phyloP scores from a whole-genome alignment of 495 filamentous ascomycete genomes.

The Halenospora varia region DNA sequence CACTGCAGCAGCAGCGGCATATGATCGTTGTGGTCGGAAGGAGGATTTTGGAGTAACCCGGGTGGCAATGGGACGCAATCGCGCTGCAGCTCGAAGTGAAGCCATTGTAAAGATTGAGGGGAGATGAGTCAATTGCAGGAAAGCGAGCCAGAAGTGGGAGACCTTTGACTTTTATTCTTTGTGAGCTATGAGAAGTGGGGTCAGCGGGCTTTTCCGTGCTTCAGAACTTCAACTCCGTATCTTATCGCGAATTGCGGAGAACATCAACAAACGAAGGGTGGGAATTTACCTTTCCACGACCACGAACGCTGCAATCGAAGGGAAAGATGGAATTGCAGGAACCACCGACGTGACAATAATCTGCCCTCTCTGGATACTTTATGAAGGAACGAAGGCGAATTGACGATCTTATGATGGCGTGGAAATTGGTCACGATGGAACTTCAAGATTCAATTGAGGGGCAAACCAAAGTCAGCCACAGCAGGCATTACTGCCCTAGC shows the following conservation, averaged over 20 bases:
- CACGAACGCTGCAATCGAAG: background rate
- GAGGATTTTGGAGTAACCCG: constrained; percentile 3
- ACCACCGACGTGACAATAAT: background rate
- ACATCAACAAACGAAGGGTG: background rate
- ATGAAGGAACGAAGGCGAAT: background rate
- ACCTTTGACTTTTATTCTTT: constrained; percentile 2
- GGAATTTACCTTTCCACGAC: background rate
- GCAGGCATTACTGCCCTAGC: background rate
- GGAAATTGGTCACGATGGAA: background rate
- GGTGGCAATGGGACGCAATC: constrained; percentile 18
- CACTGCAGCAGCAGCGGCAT: constrained; percentile 18
- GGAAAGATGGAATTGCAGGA: background rate
- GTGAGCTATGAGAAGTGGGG: constrained; percentile 11
- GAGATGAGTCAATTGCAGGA: constrained; percentile 1
- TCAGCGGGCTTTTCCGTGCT: constrained; percentile 1
- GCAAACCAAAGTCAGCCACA: background rate
- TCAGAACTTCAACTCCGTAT: background rate
- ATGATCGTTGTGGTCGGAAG: constrained; percentile 9
- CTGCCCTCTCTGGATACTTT: background rate
- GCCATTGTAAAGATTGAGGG: constrained; percentile 18
- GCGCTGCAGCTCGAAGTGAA: constrained; percentile 25
- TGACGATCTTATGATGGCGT: background rate
- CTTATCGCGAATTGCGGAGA: constrained; percentile 4
- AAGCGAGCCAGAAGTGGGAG: background rate
- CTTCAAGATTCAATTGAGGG: background rate